Base-by-base conservation (phyloP, 257 asterid genomes). In the Salvia splendens region DNA sequence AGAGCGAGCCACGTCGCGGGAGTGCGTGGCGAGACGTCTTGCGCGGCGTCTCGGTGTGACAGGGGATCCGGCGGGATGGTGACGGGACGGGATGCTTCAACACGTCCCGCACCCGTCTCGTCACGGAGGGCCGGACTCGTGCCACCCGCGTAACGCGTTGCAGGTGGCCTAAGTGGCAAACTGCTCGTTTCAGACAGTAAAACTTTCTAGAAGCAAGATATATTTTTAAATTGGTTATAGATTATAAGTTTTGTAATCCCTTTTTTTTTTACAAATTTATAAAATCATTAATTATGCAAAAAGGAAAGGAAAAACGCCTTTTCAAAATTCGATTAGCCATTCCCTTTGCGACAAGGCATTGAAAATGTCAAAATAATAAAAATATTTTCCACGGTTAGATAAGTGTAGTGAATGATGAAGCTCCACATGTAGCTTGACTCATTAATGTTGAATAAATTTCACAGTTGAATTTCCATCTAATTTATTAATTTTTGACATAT, bases 361-460 rank as follows among this genome's bases (percentile, higher is more conserved):
- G 64, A 51, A 63, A 5, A 20, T 63, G 65, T 61, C 64, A 72
- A 51, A 51, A 1, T 24, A 24, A 24, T 24, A 24, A 30, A 14
- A n/a, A 45, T 53, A 17, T 72, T 63, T 72, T 64, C 65, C 6
- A 71, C 5, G 46, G 42, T 52, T 61, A 10, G 41, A 8, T 40
- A 35, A 45, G 42, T 65, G 72, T 14, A 14, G 42, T 49, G 6
- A 46, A 40, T 66, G 32, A 49, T 49, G 48, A 41, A 58, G 10
- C 28, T 15, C 51, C 72, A 62, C 64, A 14, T 69, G 72, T 63
- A 32, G 56, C 6, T 60, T 33, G 60, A 45, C 14, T 28, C 62
- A 62, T 77, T 50, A 72, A 64, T 56, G 48, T 50, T 67, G 58
- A 49, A 59, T 28, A n/a, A 30, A 32, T 41, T 56, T 66, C 50